Conservation (phyloP, 371 early-diverging fungal genomes). For the Cokeromyces recurvatus region DNA sequence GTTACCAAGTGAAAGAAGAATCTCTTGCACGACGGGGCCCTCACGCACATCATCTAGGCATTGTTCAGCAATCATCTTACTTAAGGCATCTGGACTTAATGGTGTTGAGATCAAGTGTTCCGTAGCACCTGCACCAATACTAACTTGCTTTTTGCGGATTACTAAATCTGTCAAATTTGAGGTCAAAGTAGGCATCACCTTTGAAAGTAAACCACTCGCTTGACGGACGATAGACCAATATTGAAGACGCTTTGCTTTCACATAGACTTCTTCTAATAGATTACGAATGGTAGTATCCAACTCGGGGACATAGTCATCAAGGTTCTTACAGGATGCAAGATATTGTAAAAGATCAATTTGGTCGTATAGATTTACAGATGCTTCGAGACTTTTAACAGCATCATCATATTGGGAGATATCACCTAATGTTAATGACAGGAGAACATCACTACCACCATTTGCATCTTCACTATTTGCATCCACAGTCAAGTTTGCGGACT, state of each 20-base stretch:
- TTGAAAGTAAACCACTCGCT: constrained; percentile 72
- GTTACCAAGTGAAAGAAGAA: constrained; percentile 74
- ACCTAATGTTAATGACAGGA: constrained; percentile 62
- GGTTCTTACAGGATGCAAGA: constrained; percentile 66
- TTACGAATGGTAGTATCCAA: constrained; percentile 56
- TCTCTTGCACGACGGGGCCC: constrained; percentile 81
- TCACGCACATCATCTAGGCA: constrained; percentile 78
- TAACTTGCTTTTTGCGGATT: constrained; percentile 76
- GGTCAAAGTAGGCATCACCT: constrained; percentile 71
- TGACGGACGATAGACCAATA: constrained; percentile 85
- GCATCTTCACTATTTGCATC: background rate
- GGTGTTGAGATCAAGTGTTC: constrained; percentile 70
- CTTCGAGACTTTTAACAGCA: constrained; percentile 59
- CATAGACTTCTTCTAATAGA: constrained; percentile 79
- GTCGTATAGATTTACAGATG: constrained; percentile 76
- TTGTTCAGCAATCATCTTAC: constrained; percentile 59
- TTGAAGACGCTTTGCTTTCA: constrained; percentile 67
- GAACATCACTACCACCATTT: constrained; percentile 7
- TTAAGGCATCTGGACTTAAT: constrained; percentile 62
- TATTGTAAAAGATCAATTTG: constrained; percentile 82
- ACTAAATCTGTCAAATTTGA: constrained; percentile 81
- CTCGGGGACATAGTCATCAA: constrained; percentile 46
- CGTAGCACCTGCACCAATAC: constrained; percentile 67
- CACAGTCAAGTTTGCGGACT: background rate
- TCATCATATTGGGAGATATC: constrained; percentile 59